Evolutionary conservation across 2,329 filamentous ascomycete genomes (phyloP), one percentile per base, ranked within the genome.

Genomic region (Chaetomiaceae sp.): DNA sequence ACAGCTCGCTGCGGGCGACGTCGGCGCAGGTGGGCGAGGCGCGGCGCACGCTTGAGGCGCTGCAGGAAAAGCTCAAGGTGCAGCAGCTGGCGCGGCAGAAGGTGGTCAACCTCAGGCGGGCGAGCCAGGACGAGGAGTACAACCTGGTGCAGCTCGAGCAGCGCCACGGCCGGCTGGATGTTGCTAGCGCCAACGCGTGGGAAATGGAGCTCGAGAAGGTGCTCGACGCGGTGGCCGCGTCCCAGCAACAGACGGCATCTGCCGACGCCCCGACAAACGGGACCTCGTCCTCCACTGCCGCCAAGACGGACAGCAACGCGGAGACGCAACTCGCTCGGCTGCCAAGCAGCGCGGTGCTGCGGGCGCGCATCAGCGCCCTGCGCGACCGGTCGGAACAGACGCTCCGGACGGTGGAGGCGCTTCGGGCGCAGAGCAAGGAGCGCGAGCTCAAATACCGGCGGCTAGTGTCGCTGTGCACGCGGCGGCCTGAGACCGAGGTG

Each of bases 401-500:
- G 11, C 71, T 79, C 43, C 78, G 79, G 41, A 79, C 84, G 56
- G 83, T 88, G 2, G 75, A 78, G 15, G 77, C 77, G 6, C 75
- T 98, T 8, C 84, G 88, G 62, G 83, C 84, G 24, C 82, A 86
- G 49, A 91, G 88, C 57, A 83, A 82, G 4, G 89, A 95, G 44
- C 74, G 95, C 3, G 91, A 95, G 60, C 74, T 84, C 55, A 88
- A 93, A 66, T 96, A 96, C 63, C 79, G 89, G 20, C 86, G 84
- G 55, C 87, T 97, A 24, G 88, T 98, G 19, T 82, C 85, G 44
- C 71, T 96, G 11, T 96, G 91, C 62, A 95, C 89, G 0, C 83
- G 81, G 8, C 86, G 90, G 27, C 76, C 80, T 1, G 88, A 94
- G 51, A 74, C 76, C 8, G 79, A 88, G 48, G 86, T 97, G 12